phyloP scores from a whole-genome alignment of 257 asterid species.

The Paraleonurus japonicus region DNA sequence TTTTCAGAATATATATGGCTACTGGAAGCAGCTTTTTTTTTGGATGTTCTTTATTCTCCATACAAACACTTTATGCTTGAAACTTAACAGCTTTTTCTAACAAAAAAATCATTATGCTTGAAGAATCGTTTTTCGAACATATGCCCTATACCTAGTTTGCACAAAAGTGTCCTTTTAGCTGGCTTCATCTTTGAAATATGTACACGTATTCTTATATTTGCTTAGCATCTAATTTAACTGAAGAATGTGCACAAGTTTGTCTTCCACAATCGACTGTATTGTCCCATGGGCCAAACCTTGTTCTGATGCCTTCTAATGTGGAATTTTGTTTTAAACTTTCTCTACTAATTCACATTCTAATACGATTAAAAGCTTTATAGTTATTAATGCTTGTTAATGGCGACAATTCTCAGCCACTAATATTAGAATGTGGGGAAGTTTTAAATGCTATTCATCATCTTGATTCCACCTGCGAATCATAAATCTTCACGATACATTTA shows the following conservation, averaged over 20 bases:
- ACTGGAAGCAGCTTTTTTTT: not conserved
- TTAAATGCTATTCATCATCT: not conserved
- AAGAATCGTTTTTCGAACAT: not conserved
- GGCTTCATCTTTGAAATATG: not conserved
- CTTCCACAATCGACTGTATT: not conserved
- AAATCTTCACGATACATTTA: not conserved
- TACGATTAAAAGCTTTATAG: not conserved
- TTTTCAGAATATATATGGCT: not conserved
- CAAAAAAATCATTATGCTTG: not conserved
- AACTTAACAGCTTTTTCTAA: not conserved
- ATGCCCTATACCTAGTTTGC: not conserved
- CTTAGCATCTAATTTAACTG: not conserved
- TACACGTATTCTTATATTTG: not conserved
- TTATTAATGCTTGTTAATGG: not conserved
- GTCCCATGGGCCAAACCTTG: not conserved
- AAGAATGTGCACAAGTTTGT: not conserved
- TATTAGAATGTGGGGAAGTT: not conserved
- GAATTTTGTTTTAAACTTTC: not conserved
- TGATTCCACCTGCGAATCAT: not conserved
- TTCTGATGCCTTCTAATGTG: not conserved
- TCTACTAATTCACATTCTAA: not conserved
- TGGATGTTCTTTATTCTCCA: not conserved
- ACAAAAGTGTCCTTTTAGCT: not conserved
- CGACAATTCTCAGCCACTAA: not conserved
- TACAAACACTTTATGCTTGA: not conserved